These are phyloP conservation scores for Taxawa tesnikishii DNA, from an alignment of 2,329 filamentous ascomycete genomes.

Conservation along the genomic window DNA sequence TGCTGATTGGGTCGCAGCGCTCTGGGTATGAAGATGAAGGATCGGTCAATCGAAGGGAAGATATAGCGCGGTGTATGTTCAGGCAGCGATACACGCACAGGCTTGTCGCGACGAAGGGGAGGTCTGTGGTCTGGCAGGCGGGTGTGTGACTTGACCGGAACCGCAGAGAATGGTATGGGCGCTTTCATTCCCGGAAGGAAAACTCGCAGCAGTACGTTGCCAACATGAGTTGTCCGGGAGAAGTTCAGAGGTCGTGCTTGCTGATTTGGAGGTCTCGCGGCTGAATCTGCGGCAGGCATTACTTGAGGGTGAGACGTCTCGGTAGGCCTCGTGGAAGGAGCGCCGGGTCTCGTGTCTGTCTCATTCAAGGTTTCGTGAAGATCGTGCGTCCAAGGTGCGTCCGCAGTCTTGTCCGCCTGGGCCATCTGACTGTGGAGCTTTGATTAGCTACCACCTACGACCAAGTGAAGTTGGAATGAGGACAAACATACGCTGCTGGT, in stretches of 20 bases:
- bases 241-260: slow-evolving; percentile 32
- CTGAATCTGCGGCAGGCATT: slow-evolving; percentile 1
- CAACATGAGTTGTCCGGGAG: slow-evolving; percentile 72
- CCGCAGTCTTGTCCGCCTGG: slow-evolving; percentile 48
- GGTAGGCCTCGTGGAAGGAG: slow-evolving; percentile 1
- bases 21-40: slow-evolving; percentile 95
- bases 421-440: slow-evolving; percentile 9
- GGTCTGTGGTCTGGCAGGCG: slow-evolving; percentile 90
- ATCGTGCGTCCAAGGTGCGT: slow-evolving; percentile 81
- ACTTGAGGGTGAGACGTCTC: slow-evolving; percentile 1
- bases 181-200: slow-evolving; percentile 64
- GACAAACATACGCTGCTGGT: slow-evolving; percentile 48
- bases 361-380: slow-evolving; percentile 59
- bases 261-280: slow-evolving; percentile 1
- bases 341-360: slow-evolving; percentile 8
- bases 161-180: slow-evolving; percentile 58
- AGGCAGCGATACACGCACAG: slow-evolving; percentile 84
- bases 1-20: slow-evolving; percentile 90
- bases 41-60: slow-evolving; percentile 78
- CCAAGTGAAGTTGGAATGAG: background rate
- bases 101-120: slow-evolving; percentile 87
- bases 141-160: slow-evolving; percentile 81
- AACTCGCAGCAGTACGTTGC: slow-evolving; percentile 75
- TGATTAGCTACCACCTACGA: background rate
- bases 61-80: slow-evolving; percentile 72